phyloP scores from a whole-genome alignment of 768 basidiomycete genomes.

The Lyophyllum decastes region DNA sequence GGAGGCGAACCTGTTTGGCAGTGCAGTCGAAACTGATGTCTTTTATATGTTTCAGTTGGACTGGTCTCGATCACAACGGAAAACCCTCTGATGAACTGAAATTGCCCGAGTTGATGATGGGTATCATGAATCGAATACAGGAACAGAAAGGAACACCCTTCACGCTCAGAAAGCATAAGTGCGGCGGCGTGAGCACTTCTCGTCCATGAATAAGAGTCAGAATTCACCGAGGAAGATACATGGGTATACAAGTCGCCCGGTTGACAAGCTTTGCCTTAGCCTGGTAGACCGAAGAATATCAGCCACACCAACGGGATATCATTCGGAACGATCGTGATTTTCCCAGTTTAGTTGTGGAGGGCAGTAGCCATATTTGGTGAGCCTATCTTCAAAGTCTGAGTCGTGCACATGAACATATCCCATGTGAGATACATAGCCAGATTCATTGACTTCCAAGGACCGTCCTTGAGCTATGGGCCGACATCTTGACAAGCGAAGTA shows the following conservation, averaged over 20 bases:
- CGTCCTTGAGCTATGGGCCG: neutral
- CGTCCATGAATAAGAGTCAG: neutral
- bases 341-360: neutral
- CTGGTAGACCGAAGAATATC: neutral
- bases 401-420: neutral
- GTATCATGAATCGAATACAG: neutral
- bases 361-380: neutral
- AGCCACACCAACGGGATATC: neutral
- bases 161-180: constrained; percentile 2
- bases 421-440: constrained; percentile 6
- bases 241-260: neutral
- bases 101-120: neutral
- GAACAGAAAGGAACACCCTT: neutral
- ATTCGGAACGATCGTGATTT: neutral
- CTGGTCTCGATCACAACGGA: constrained; percentile 17
- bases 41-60: constrained; percentile 15
- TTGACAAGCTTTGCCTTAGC: neutral
- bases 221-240: neutral
- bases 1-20: constrained; percentile 4
- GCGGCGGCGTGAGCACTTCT: neutral
- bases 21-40: neutral
- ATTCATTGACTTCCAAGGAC: neutral
- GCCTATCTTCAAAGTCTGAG: neutral
- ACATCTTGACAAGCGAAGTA: constrained; percentile 8
- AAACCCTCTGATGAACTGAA: neutral